Evolutionary conservation across 495 filamentous ascomycete species (phyloP), one percentile per base, ranked within the genome.

Genomic region (Saxispiralis lemnorum): DNA sequence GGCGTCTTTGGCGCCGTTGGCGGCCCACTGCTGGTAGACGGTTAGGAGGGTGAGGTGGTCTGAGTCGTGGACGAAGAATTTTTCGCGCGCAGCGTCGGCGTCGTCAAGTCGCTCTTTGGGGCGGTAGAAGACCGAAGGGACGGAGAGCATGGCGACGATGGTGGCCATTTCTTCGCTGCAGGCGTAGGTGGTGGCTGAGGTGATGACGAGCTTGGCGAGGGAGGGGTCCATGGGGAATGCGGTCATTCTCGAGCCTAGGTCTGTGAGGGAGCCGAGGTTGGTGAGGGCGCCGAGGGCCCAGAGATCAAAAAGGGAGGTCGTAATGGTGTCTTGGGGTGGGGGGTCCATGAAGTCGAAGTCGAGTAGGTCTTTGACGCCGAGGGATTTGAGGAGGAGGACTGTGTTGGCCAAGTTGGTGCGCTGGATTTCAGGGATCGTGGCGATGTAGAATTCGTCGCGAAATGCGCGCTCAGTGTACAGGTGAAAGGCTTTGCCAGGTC

Each of bases 271-370:
- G 21, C 92, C 92, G 6, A 99, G 71, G 56, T 95, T 93, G 52
- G 92, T 81, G 17, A 99, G 61, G 1, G 92, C 92, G 2, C 92
- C 92, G 10, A 99, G 68, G 0, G 92, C 87, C 92, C 92, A 99
- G 11, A 99, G 75, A 54, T 99, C 92, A 66, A 96, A 99, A 2
- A 99, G 71, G 1, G 85, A 93, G 0, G 92, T 99, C 7, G 83
- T 84, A 53, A 99, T 99, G 5, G 86, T 94, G 48, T 99, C 92
- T 61, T 99, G 92, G 0, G 92, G 89, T 6, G 92, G 92, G 0
- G 92, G 89, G 51, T 99, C 92, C 86, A 99, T 94, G 53, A 99
- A 99, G 56, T 96, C 86, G 53, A 99, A 99, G 53, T 99, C 92
- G 2, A 99, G 66, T 14, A 99, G 68, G 51, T 99, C 86, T 56